These are phyloP conservation scores for Brassica carinata DNA, from an alignment of 345 rosid genomes.

Conservation along the genomic window DNA sequence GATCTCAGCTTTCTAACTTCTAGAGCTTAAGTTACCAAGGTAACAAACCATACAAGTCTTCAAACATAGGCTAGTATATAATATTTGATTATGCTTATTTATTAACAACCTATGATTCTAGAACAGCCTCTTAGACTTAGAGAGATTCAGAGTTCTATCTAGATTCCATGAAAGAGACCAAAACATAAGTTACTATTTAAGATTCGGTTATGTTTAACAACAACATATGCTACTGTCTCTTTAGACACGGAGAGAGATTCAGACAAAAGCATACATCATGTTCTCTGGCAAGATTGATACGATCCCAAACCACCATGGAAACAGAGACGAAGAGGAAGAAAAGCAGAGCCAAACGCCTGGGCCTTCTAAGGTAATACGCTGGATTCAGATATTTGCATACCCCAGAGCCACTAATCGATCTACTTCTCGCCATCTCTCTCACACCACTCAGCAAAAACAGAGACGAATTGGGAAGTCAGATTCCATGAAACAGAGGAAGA, in stretches of 20 bases:
- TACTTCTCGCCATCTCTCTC: constrained; percentile 39
- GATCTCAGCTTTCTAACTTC: neutral
- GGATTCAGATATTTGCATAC: constrained; percentile 69
- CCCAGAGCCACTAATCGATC: constrained; percentile 36
- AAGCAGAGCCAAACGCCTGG: constrained; percentile 72
- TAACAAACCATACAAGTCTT: neutral
- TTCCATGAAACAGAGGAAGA: constrained; percentile 35
- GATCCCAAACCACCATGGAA: constrained; percentile 80
- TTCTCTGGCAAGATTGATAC: constrained; percentile 72
- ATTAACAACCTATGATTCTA: neutral
- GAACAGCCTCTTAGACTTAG: neutral
- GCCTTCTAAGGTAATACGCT: constrained; percentile 69
- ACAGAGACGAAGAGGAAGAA: constrained; percentile 65
- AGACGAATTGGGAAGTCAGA: constrained; percentile 25
- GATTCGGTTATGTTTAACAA: neutral
- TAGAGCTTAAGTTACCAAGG: neutral
- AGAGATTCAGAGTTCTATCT: neutral
- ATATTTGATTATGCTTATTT: neutral
- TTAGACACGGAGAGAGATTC: neutral
- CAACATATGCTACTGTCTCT: neutral
- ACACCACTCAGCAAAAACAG: constrained; percentile 23
- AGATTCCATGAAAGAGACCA: neutral
- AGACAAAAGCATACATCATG: constrained; percentile 55
- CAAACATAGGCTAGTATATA: neutral
- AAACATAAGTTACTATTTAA: neutral